Evolutionary conservation across 176 grass and related monocot genomes (phyloP).

Genomic region (Rhipidocladum racemiflorum): DNA sequence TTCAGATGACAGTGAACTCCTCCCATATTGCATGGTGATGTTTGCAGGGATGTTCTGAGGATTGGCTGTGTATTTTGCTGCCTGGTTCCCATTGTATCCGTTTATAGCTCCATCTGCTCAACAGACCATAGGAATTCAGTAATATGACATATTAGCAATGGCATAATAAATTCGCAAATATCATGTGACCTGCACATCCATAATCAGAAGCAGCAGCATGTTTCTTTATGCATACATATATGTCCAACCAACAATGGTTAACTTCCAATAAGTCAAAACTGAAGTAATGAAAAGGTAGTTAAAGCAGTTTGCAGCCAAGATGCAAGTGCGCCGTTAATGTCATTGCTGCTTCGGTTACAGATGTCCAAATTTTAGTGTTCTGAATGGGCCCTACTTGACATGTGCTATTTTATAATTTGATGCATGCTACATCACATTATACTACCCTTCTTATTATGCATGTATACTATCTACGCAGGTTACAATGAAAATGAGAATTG

Average conservation of each 20-base stretch:
- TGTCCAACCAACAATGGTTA: background rate
- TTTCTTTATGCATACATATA: constrained; percentile 10
- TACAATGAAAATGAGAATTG: background rate
- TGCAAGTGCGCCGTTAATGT: background rate
- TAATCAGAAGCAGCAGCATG: constrained; percentile 19
- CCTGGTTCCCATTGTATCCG: constrained; percentile 46
- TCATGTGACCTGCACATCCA: background rate
- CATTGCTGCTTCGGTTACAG: background rate
- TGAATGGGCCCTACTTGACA: background rate
- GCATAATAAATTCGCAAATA: background rate
- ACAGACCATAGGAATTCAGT: constrained; percentile 27
- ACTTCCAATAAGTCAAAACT: background rate
- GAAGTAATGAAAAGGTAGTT: constrained; percentile 4
- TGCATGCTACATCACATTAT: background rate
- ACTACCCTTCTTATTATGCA: background rate
- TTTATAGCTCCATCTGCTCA: constrained; percentile 45
- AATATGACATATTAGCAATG: background rate
- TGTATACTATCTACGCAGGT: background rate
- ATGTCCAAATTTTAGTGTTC: background rate
- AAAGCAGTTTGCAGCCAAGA: background rate
- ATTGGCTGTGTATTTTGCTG: constrained; percentile 38
- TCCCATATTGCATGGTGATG: constrained; percentile 39
- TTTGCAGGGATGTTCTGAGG: constrained; percentile 38
- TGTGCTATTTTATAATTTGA: background rate
- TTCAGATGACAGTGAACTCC: constrained; percentile 32